Base-by-base conservation (phyloP, 2,329 filamentous ascomycete genomes). In the Alternaria postmessia region DNA sequence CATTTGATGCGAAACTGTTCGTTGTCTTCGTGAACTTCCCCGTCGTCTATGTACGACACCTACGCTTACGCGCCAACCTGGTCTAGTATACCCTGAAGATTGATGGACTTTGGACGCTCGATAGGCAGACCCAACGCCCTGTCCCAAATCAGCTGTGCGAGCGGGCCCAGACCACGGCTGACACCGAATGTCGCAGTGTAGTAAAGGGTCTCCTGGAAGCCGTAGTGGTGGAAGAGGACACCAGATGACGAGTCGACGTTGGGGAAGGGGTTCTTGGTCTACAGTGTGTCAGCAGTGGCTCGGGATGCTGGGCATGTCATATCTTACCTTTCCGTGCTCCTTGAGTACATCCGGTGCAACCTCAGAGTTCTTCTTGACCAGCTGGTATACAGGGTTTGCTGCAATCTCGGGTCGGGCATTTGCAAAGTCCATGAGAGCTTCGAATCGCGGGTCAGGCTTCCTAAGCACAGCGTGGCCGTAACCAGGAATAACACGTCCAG, bases 31-130 rank as follows among this genome's bases (percentile, higher is more conserved):
- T 32, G 24, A 44, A n/a, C 42, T 38, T 20, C 5, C 20, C 22
- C 24, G n/a, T 30, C 26, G 42, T 43, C 16, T n/a, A n/a, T 9
- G 11, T 16, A 46, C 28, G 12, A 43, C 28, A 14, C 18, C 34
- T 2, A 41, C 39, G 12, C 59, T 56, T 70, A 73, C 30, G 66
- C 72, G 55, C 78, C 70, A 47, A 82, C 80, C 68, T 81, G 79
- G 70, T 94, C 90, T 68, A 97, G 82, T 68, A 99, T 82, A 11
- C 94, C 94, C 79, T 92, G 86, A 57, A 99, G 84, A 81, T 97
- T 95, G 78, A 98, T 96, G 81, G 92, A 96, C 91, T 99, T 99
- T 51, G 95, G 95, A 64, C 94, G 86, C 88, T 99, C 95, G 75
- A 99, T 99, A 11, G 95, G 95, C 76, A 98, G 84, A 54, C 95